Conservation (phyloP, 148 eudicot species). For the Chenopodium suecicum region DNA sequence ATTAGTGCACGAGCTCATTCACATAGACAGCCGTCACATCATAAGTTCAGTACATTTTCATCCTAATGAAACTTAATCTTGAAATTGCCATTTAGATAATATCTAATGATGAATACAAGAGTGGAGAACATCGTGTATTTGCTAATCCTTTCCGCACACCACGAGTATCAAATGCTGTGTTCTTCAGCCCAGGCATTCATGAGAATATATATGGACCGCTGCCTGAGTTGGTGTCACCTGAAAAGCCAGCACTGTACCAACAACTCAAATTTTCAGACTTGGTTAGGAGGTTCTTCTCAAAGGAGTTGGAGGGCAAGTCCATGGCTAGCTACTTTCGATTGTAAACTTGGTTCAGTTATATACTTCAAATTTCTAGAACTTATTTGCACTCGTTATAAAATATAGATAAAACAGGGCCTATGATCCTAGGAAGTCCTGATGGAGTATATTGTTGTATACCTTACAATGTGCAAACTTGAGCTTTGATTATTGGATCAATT, state of each 20-base stretch:
- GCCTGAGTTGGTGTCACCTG: slow-evolving; percentile 46
- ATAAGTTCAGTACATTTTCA: not conserved
- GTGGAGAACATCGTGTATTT: slow-evolving; percentile 65
- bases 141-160: slow-evolving; percentile 47
- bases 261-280: slow-evolving; percentile 39
- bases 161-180: slow-evolving; percentile 51
- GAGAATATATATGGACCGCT: slow-evolving; percentile 61
- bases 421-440: not conserved
- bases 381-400: too few relatives aligned
- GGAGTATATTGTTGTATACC: not conserved
- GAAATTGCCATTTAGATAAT: slow-evolving; percentile 38
- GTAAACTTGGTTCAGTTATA: not conserved
- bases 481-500: not conserved
- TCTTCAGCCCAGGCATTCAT: slow-evolving; percentile 46
- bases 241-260: slow-evolving; percentile 46
- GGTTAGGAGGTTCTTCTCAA: slow-evolving; percentile 48
- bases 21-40: not conserved
- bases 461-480: not conserved
- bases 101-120: slow-evolving; percentile 60
- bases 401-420: not conserved
- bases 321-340: slow-evolving; percentile 42
- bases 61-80: not conserved
- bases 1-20: not conserved
- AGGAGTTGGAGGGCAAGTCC: slow-evolving; percentile 55
- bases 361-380: too few relatives aligned